Evolutionary conservation across 139 green algal species (phyloP).

Genomic region (Asterochloris sp.): DNA sequence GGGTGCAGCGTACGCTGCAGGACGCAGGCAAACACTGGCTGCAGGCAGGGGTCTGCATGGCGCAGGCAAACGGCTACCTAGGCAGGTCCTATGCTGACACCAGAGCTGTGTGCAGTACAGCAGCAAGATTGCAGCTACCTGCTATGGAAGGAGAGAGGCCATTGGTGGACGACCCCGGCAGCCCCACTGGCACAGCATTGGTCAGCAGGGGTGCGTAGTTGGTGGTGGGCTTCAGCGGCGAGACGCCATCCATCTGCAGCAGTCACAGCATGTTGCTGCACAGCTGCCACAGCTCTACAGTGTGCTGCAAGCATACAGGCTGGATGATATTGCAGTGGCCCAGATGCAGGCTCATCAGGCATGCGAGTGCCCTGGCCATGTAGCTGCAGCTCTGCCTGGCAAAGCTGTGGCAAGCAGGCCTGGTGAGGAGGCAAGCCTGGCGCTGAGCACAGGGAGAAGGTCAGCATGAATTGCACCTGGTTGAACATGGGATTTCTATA

Average conservation of each 20-base stretch:
- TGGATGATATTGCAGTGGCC: background rate
- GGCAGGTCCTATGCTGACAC: too few species aligned
- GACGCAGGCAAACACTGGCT: too few species aligned
- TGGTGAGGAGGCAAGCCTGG: background rate
- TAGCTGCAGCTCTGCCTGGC: background rate
- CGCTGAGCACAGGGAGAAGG: too few species aligned
- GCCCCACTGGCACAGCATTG: background rate
- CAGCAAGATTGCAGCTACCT: too few species aligned
- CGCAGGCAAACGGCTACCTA: too few species aligned
- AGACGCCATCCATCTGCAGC: background rate
- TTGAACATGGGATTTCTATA: too few species aligned
- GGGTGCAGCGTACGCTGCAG: too few species aligned
- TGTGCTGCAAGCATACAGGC: background rate
- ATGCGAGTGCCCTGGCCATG: background rate
- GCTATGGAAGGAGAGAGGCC: too few species aligned
- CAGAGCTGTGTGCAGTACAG: too few species aligned
- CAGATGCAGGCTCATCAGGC: background rate
- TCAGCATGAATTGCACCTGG: too few species aligned
- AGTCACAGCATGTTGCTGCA: background rate
- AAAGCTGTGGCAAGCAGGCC: background rate
- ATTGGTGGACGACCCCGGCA: background rate
- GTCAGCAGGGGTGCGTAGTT: slow-evolving; percentile 5
- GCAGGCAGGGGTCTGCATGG: too few species aligned
- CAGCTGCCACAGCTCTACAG: background rate
- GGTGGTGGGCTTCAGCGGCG: slow-evolving; percentile 14